phyloP scores from a whole-genome alignment of 306 rosid species.

The Sophora flavescens region DNA sequence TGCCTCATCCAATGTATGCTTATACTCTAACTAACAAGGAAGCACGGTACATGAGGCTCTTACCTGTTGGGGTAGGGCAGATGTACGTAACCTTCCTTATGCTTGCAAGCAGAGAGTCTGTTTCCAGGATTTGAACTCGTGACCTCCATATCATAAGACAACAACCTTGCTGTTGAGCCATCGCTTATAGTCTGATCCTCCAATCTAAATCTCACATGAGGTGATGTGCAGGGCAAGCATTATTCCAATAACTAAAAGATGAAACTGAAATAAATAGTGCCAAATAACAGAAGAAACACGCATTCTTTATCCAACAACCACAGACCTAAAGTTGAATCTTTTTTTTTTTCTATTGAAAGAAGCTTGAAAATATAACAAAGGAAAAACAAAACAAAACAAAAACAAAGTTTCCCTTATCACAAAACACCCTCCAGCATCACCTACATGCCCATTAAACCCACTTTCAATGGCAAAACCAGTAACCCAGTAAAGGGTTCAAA shows the following conservation, averaged over 20 bases:
- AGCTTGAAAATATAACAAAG: neutral
- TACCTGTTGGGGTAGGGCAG: too few relatives aligned
- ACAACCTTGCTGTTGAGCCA: too few relatives aligned
- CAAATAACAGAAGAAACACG: slow-evolving; percentile 4
- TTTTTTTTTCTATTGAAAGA: slow-evolving; percentile 30
- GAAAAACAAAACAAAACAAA: neutral
- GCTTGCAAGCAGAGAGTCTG: too few relatives aligned
- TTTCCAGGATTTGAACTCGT: too few relatives aligned
- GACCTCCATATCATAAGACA: too few relatives aligned
- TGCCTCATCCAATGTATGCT: neutral
- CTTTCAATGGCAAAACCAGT: neutral
- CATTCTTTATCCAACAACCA: slow-evolving; percentile 2
- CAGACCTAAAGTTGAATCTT: neutral
- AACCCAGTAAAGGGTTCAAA: neutral
- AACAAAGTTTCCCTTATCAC: neutral
- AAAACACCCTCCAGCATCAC: slow-evolving; percentile 14
- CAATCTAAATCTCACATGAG: too few relatives aligned
- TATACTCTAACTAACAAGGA: neutral
- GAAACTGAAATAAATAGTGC: slow-evolving; percentile 8
- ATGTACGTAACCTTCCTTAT: too few relatives aligned
- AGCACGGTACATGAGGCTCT: too few relatives aligned
- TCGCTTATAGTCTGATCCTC: neutral
- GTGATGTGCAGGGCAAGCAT: neutral
- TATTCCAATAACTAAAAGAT: neutral
- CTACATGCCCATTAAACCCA: neutral